Conservation (phyloP, 1,284 basidiomycete genomes). For the Microbotryum intermedium region DNA sequence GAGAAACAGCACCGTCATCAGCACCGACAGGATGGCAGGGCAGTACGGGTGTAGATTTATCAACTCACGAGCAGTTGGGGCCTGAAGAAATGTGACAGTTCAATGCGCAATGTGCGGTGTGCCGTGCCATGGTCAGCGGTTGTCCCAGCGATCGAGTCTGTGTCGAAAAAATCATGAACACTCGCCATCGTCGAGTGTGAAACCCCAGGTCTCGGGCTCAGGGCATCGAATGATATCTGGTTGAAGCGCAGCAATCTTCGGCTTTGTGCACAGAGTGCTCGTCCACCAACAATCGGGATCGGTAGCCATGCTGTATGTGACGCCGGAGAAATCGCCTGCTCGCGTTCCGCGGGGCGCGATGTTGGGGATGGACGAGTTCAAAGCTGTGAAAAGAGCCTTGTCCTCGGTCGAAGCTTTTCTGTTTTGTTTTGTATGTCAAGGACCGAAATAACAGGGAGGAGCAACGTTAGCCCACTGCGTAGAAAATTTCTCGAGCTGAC, state of each 20-base stretch:
- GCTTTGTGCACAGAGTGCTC: constrained; percentile 34
- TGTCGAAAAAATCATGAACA: no score
- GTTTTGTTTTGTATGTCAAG: no score
- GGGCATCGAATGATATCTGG: constrained; percentile 34
- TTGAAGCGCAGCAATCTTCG: constrained; percentile 12
- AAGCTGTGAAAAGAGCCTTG: constrained; percentile 22
- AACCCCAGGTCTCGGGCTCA: constrained; percentile 47
- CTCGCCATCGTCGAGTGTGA: constrained; percentile 46
- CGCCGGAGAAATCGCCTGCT: constrained; percentile 23
- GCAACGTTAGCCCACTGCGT: no score
- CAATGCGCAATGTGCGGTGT: no score
- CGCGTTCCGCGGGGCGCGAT: constrained; percentile 27
- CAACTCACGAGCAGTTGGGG: constrained; percentile 37
- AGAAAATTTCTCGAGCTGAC: no score
- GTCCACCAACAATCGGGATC: constrained; percentile 35
- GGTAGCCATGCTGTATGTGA: constrained; percentile 18
- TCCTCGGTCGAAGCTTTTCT: not conserved
- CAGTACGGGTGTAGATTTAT: constrained; percentile 2
- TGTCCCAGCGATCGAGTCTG: constrained; percentile 33
- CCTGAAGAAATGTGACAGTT: no score
- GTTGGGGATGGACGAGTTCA: constrained; percentile 29
- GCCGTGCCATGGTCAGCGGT: not conserved
- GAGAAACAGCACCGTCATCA: not conserved
- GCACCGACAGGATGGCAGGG: not conserved
- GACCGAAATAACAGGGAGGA: no score